These are phyloP conservation scores for Solanum rostratum DNA, from an alignment of 257 asterid species.

Conservation along the genomic window DNA sequence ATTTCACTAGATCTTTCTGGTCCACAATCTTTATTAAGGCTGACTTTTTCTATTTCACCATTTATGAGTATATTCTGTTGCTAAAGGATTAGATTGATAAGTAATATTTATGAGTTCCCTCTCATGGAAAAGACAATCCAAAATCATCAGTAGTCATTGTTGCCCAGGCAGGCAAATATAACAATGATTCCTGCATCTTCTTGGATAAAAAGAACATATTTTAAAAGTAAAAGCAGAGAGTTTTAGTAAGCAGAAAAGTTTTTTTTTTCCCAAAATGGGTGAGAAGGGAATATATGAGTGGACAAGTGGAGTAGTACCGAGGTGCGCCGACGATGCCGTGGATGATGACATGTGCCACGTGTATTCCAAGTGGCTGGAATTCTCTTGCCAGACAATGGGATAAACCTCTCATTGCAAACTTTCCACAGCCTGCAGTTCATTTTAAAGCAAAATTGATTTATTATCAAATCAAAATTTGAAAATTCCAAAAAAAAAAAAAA, in stretches of 20 bases:
- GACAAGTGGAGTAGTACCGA: slow-evolving; percentile 18
- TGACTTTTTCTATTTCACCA: not conserved
- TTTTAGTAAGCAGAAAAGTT: not conserved
- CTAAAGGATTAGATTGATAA: not conserved
- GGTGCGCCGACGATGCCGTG: slow-evolving; percentile 50
- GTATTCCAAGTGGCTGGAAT: slow-evolving; percentile 64
- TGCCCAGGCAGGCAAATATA: not conserved
- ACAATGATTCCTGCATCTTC: not conserved
- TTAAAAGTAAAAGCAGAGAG: not conserved
- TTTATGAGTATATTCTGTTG: not conserved
- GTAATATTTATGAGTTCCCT: not conserved
- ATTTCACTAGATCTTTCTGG: not conserved
- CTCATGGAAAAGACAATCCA: not conserved
- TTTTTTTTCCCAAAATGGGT: not conserved
- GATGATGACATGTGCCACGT: slow-evolving; percentile 82
- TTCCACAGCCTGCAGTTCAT: slow-evolving; percentile 52
- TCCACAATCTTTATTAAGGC: not conserved
- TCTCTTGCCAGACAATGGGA: slow-evolving; percentile 75
- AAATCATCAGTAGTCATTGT: not conserved
- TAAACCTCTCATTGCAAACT: slow-evolving; percentile 72
- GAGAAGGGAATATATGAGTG: not conserved
- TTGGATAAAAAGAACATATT: not conserved
- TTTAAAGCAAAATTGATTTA: not conserved
- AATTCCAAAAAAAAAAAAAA: not conserved
- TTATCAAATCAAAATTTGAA: not conserved